phyloP scores from a whole-genome alignment of 495 filamentous ascomycete species.

The Beverwykella pulmonaria region DNA sequence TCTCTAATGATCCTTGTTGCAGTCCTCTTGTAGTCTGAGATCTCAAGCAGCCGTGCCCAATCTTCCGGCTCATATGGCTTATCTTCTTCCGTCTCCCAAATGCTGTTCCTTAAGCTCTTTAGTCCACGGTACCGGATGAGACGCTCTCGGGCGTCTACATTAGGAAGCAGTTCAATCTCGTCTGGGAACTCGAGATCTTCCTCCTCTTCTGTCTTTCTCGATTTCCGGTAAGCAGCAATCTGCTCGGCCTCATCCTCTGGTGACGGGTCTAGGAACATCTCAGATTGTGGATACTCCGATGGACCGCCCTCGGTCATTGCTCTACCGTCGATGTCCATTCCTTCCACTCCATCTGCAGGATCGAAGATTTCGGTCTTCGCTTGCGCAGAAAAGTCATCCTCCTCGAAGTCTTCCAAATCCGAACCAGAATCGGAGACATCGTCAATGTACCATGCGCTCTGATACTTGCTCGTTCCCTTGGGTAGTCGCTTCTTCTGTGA shows the following conservation, averaged over 20 bases:
- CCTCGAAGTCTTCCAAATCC: slow-evolving; percentile 69
- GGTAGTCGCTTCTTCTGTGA: slow-evolving; percentile 73
- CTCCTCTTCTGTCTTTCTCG: slow-evolving; percentile 73
- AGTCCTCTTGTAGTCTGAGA: slow-evolving; percentile 80
- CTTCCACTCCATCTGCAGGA: slow-evolving; percentile 70
- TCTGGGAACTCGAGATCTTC: slow-evolving; percentile 96
- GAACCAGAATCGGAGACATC: slow-evolving; percentile 87
- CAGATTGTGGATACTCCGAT: slow-evolving; percentile 86
- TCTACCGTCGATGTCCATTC: slow-evolving; percentile 51
- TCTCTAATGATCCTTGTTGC: slow-evolving; percentile 75
- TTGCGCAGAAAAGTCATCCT: slow-evolving; percentile 57
- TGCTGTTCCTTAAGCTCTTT: slow-evolving; percentile 82
- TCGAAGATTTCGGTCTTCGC: slow-evolving; percentile 48
- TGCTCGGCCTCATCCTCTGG: slow-evolving; percentile 83
- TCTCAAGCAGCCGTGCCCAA: slow-evolving; percentile 79
- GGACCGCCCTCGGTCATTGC: slow-evolving; percentile 76
- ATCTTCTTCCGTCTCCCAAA: slow-evolving; percentile 88
- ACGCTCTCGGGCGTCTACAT: slow-evolving; percentile 82
- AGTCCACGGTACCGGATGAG: slow-evolving; percentile 83
- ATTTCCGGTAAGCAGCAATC: slow-evolving; percentile 75
- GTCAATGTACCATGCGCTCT: slow-evolving; percentile 88
- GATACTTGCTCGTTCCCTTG: slow-evolving; percentile 89
- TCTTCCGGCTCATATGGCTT: slow-evolving; percentile 82
- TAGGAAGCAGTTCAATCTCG: slow-evolving; percentile 90
- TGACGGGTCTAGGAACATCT: slow-evolving; percentile 84